A percentile compares a stretch with the other conserved stretches of the same genome.
Conservation (phyloP, 306 rosid genomes). For the Astragalus glycyphyllos region DNA sequence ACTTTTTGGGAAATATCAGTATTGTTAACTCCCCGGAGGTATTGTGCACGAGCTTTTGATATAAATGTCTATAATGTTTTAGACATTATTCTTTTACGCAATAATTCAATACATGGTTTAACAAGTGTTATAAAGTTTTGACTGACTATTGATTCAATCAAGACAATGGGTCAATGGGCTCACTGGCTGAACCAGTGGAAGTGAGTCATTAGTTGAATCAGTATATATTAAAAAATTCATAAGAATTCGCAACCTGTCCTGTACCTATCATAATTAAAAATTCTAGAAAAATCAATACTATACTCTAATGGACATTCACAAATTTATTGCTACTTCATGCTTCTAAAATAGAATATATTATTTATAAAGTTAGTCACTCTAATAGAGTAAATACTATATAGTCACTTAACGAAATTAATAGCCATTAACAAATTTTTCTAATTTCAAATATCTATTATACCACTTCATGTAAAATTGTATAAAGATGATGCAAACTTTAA, state of each 20-base stretch:
- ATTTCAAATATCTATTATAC: neutral
- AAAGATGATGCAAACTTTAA: neutral
- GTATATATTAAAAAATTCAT: neutral
- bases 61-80: conserved; percentile 24
- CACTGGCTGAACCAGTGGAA: neutral
- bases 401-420: neutral
- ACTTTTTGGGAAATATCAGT: conserved; percentile 91
- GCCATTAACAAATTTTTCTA: conserved; percentile 1
- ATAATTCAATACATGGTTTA: conserved; percentile 18
- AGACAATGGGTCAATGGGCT: neutral
- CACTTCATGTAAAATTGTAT: neutral
- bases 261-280: neutral
- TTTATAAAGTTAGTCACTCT: neutral
- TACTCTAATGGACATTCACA: conserved; percentile 18
- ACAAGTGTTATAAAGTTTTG: neutral
- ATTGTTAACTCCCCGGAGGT: conserved; percentile 98
- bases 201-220: conserved; percentile 7
- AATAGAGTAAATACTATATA: neutral
- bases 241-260: neutral
- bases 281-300: neutral
- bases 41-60: conserved; percentile 41
- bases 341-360: neutral
- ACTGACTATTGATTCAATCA: neutral
- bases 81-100: conserved; percentile 10
- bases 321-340: neutral